Conservation (phyloP, 1,284 basidiomycete genomes). For the Ganoderma lingzhi region DNA sequence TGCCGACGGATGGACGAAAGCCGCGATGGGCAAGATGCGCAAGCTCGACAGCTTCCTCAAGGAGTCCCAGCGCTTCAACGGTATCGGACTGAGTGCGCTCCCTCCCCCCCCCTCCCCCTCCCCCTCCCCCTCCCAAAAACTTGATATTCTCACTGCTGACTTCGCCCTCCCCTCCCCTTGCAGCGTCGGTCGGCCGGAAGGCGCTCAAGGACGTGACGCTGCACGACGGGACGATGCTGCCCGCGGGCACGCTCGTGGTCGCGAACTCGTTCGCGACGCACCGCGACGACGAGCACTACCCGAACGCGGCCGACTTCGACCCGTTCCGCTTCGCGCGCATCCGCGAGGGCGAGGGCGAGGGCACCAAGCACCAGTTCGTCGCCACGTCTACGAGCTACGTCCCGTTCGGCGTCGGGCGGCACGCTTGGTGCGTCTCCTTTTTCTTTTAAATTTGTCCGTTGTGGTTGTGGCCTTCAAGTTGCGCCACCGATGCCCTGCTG, state of each 20-base stretch:
- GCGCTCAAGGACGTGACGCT: conserved; percentile 49
- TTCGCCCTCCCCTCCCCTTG: no score
- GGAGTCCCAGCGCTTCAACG: conserved; percentile 52
- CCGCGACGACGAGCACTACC: conserved; percentile 26
- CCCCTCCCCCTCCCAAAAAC: no score
- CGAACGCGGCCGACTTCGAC: conserved; percentile 18
- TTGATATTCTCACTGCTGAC: no score
- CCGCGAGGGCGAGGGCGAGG: conserved; percentile 30
- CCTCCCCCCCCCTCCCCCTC: background rate
- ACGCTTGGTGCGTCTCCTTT: conserved; percentile 8
- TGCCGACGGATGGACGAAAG: conserved; percentile 56
- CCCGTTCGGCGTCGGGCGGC: conserved; percentile 37
- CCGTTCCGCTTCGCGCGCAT: conserved; percentile 23
- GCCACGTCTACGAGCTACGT: conserved; percentile 35
- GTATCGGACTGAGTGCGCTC: conserved; percentile 36
- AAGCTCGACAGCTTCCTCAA: conserved; percentile 62
- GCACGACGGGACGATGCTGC: conserved; percentile 51
- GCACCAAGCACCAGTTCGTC: conserved; percentile 36
- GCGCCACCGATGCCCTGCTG: background rate
- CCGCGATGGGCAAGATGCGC: conserved; percentile 51
- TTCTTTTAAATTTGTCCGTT: no score
- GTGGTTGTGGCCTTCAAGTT: no score
- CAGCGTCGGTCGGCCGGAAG: conserved; percentile 45
- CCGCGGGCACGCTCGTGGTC: conserved; percentile 39
- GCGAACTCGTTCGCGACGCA: conserved; percentile 18